These are phyloP conservation scores for Naematelia encephala DNA, from an alignment of 768 basidiomycete genomes.

Conservation along the genomic window DNA sequence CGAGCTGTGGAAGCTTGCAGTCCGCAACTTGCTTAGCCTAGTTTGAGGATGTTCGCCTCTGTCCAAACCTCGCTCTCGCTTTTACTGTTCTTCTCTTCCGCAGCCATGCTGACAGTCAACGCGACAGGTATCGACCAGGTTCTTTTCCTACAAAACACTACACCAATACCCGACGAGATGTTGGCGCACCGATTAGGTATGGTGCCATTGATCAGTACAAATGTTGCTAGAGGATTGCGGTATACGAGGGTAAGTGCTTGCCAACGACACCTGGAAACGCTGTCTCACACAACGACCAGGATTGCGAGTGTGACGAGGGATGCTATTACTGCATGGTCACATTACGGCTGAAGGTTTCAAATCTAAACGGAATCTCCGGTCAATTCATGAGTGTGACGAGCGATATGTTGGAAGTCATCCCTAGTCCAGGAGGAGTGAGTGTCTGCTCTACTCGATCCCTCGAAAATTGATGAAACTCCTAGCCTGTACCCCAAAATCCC, in stretches of 20 bases:
- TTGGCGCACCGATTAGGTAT: constrained; percentile 93
- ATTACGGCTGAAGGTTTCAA: constrained; percentile 71
- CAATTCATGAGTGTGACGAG: constrained; percentile 80
- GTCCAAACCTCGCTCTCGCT: background rate
- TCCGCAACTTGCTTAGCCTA: too few species aligned
- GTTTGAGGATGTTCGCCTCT: too few species aligned
- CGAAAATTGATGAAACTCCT: background rate
- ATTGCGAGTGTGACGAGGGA: constrained; percentile 80
- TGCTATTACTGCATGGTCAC: constrained; percentile 84
- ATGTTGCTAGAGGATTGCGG: constrained; percentile 79
- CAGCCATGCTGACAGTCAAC: background rate
- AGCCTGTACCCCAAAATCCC: constrained; percentile 33
- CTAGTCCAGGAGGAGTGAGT: constrained; percentile 38
- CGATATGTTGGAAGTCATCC: constrained; percentile 56
- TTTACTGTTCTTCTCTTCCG: background rate
- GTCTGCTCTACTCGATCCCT: background rate
- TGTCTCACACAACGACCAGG: constrained; percentile 55
- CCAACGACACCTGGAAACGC: constrained; percentile 3
- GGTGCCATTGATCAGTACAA: constrained; percentile 81
- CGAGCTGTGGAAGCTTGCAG: too few species aligned
- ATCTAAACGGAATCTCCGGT: constrained; percentile 59
- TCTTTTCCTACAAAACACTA: constrained; percentile 83
- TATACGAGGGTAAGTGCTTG: constrained; percentile 49
- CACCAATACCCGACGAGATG: constrained; percentile 94
- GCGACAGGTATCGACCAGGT: constrained; percentile 92